phyloP scores from a whole-genome alignment of 148 eudicot genomes.

The Cornus florida region DNA sequence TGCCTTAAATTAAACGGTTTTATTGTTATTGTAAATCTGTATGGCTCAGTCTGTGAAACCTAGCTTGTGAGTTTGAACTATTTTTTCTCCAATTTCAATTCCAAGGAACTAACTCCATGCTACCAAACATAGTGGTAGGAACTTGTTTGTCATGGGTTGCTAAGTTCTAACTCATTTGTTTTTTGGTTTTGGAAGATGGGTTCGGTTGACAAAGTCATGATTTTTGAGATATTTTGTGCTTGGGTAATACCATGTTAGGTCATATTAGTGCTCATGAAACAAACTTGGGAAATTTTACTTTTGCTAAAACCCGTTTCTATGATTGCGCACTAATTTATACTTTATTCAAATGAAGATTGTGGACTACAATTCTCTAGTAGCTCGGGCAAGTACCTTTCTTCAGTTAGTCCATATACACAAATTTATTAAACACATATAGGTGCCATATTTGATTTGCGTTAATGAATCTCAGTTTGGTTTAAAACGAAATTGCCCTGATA shows the following conservation, averaged over 20 bases:
- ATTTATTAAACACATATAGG: no score
- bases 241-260: background rate
- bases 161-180: background rate
- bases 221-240: background rate
- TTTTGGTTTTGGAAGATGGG: background rate
- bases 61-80: background rate
- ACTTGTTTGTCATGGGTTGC: background rate
- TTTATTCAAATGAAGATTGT: background rate
- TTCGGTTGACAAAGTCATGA: background rate
- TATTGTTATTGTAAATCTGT: background rate
- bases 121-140: background rate
- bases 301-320: background rate
- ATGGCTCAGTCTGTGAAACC: background rate
- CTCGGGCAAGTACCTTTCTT: background rate
- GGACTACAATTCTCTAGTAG: background rate
- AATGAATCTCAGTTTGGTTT: no score
- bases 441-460: no score
- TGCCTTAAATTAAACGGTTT: background rate
- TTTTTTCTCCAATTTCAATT: no score
- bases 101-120: no score
- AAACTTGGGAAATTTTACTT: background rate
- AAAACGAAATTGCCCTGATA: no score
- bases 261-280: background rate
- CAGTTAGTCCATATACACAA: no score
- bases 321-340: background rate